Evolutionary conservation across 208 protist genomes (phyloP), one percentile per base, ranked within the genome.

Genomic region (Leishmania gerbilli): DNA sequence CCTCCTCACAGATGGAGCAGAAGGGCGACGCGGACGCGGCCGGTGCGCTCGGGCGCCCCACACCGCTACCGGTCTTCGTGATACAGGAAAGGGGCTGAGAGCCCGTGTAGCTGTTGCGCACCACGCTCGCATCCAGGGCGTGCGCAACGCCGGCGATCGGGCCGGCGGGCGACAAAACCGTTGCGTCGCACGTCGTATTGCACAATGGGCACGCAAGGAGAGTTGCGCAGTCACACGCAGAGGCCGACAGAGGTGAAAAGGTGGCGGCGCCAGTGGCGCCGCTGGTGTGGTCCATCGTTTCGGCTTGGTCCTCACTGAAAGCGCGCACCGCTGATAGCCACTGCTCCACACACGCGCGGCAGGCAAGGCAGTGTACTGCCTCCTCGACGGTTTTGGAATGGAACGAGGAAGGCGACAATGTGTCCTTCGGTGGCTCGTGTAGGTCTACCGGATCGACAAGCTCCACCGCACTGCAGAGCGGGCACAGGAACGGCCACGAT

Each of bases 1-100:
- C 72, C 69, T 91, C 86, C 79, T 96, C 93, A 79, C 93, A 96
- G 42, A 92, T 86, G 47, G 91, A 90, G 76, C 93, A 96, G n/a
- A 80, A 8, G 13, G 37, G 31, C 13, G 55, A 60, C 34, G 74
- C 17, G 3, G 51, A 37, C 15, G 49, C 45, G n/a, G 71, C 31
- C 5, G 31, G 71, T 45, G 49, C 51, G 56, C 34, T 77, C 0
- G 56, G 55, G 34, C 17, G 55, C 31, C 1, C 37, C 0, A n/a
- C 24, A 8, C 27, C 45, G 47, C 51, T 76, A 53, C 51, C 42
- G 34, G 64, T 11, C 13, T 19, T 58, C 49, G 13, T 55, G 49
- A 13, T 27, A 71, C 47, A 3, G 3, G 68, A 1, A 42, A 21
- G 56, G 2, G 42, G 42, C 27, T 40, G 53, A 53, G 67, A 27